Evolutionary conservation across 768 basidiomycete species (phyloP).

Genomic region (Pisolithus sp.): DNA sequence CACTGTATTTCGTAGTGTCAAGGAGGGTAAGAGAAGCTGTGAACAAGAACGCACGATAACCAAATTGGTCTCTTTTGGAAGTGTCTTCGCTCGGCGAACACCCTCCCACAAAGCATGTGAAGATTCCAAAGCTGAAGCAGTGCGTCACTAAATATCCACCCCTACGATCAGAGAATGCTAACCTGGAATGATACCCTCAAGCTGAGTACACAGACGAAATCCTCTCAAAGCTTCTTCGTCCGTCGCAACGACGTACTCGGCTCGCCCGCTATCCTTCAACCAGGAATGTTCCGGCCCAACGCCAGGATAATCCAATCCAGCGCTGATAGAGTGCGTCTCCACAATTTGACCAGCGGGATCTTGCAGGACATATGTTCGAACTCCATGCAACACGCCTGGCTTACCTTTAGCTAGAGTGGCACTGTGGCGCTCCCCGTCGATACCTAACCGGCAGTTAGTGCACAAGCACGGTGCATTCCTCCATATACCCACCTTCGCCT

Average conservation of each 20-base stretch:
- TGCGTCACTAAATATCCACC: constrained; percentile 4
- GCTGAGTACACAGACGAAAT: constrained; percentile 85
- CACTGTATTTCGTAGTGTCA: constrained; percentile 45
- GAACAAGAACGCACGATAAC: constrained; percentile 66
- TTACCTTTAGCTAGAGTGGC: constrained; percentile 89
- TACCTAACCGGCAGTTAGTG: constrained; percentile 34
- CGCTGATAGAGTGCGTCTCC: constrained; percentile 96
- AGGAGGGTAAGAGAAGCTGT: background rate
- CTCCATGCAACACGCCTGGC: constrained; percentile 94
- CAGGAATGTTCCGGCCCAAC: constrained; percentile 98
- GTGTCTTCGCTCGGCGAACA: constrained; percentile 73
- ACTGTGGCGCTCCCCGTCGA: constrained; percentile 81
- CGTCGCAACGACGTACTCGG: constrained; percentile 88
- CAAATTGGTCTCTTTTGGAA: constrained; percentile 80
- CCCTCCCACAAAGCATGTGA: constrained; percentile 96
- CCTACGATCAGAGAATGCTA: constrained; percentile 13
- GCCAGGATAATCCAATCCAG: constrained; percentile 93
- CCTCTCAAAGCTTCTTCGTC: constrained; percentile 92
- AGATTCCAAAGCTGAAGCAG: constrained; percentile 82
- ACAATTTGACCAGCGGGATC: constrained; percentile 85
- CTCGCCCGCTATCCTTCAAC: constrained; percentile 91
- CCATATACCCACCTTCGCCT: constrained; percentile 69
- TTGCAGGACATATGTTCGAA: constrained; percentile 94
- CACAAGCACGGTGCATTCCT: background rate
- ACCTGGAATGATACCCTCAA: constrained; percentile 97